phyloP scores from a whole-genome alignment of 2,329 filamentous ascomycete genomes.

The Macrophomina tecta region DNA sequence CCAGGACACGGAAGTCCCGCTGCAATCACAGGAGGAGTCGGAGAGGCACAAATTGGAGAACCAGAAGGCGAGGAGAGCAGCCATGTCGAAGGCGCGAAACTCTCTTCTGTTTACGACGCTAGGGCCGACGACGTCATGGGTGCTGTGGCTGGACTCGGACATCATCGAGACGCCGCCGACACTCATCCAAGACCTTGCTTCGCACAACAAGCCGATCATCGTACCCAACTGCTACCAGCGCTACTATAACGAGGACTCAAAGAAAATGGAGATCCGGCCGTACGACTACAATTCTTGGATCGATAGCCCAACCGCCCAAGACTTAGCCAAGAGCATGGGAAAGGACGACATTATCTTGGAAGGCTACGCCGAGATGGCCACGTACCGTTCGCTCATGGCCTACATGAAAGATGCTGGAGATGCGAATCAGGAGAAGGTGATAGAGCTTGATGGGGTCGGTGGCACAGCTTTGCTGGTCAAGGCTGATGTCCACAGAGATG shows the following conservation, averaged over 20 bases:
- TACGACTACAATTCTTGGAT: constrained; percentile 99
- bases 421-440: constrained; percentile 63
- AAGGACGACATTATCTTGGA: constrained; percentile 92
- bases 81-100: constrained; percentile 94
- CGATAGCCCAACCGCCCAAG: constrained; percentile 79
- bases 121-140: constrained; percentile 90
- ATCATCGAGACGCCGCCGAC: constrained; percentile 84
- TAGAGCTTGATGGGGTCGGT: constrained; percentile 89
- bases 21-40: constrained; percentile 80
- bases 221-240: constrained; percentile 96
- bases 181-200: constrained; percentile 89
- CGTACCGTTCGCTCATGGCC: constrained; percentile 90
- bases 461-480: constrained; percentile 93
- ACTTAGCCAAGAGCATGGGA: constrained; percentile 79
- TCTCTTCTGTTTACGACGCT: constrained; percentile 94
- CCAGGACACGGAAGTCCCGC: constrained; percentile 88
- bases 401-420: constrained; percentile 66
- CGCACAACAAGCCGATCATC: constrained; percentile 87
- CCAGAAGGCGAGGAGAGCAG: constrained; percentile 82
- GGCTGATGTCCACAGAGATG: constrained; percentile 94
- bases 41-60: constrained; percentile 92
- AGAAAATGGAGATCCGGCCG: constrained; percentile 74
- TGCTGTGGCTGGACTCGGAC: constrained; percentile 93
- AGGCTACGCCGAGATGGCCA: constrained; percentile 91
- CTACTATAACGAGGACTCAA: constrained; percentile 72